Conservation (phyloP, 352 stramenopile species). For the Halophytophthora batemanensis region DNA sequence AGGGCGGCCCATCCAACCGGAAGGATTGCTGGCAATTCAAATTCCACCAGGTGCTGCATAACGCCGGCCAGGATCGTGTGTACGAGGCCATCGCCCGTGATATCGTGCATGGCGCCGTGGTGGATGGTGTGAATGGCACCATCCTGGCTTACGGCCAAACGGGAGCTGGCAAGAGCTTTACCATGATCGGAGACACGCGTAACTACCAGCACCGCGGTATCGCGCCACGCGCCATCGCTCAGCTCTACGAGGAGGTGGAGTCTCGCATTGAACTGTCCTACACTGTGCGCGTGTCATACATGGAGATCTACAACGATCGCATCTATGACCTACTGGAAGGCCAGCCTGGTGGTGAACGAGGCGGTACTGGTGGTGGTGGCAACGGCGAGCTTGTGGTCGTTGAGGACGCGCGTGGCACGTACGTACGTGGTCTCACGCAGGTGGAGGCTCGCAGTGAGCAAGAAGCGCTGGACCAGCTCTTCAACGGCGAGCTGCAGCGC, state of each 20-base stretch:
- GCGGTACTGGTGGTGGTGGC: conserved; percentile 3
- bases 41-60: conserved; percentile 92
- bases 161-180: conserved; percentile 89
- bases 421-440: conserved; percentile 87
- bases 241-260: conserved; percentile 90
- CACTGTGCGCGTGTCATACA: conserved; percentile 87
- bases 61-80: conserved; percentile 87
- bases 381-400: conserved; percentile 77
- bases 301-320: conserved; percentile 96
- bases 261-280: conserved; percentile 89
- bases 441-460: conserved; percentile 76
- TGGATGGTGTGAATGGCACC: conserved; percentile 88
- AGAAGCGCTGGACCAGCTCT: conserved; percentile 91
- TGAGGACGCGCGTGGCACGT: conserved; percentile 78
- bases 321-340: conserved; percentile 90
- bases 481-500: conserved; percentile 89
- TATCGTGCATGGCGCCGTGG: conserved; percentile 84
- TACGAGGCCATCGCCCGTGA: conserved; percentile 88
- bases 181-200: conserved; percentile 89
- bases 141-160: conserved; percentile 90
- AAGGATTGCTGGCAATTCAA: conserved; percentile 89
- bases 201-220: conserved; percentile 92
- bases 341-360: conserved; percentile 14
- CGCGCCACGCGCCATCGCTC: conserved; percentile 78
- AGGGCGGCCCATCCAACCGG: conserved; percentile 54